phyloP scores from a whole-genome alignment of 108 stramenopile genomes.

The Cyclotella choctawhatcheeana region DNA sequence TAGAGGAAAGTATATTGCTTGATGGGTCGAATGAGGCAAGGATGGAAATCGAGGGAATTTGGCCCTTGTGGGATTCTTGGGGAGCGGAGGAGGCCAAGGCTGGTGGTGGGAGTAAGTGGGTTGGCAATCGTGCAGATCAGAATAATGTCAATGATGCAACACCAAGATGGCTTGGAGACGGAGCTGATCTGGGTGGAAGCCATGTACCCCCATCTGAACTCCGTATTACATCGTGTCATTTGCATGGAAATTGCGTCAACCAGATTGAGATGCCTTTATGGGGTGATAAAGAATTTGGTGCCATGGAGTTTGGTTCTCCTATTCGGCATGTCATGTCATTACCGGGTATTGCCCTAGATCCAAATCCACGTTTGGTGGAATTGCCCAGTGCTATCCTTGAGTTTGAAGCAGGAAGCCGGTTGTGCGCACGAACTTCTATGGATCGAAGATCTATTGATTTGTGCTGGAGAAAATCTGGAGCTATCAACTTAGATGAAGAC shows the following conservation, averaged over 20 bases:
- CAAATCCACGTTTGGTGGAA: neutral
- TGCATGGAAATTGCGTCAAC: slow-evolving; percentile 48
- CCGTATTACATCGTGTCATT: slow-evolving; percentile 67
- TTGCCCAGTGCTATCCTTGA: slow-evolving; percentile 44
- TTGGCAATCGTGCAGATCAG: neutral
- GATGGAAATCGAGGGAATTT: slow-evolving; percentile 71
- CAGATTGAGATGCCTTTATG: slow-evolving; percentile 84
- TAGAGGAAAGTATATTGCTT: slow-evolving; percentile 46
- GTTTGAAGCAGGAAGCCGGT: slow-evolving; percentile 66
- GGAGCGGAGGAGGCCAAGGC: slow-evolving; percentile 34
- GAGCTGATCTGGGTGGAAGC: slow-evolving; percentile 62
- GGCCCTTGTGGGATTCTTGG: slow-evolving; percentile 89
- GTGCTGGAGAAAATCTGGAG: slow-evolving; percentile 71
- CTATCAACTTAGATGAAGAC: slow-evolving; percentile 46
- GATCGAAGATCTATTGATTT: slow-evolving; percentile 60
- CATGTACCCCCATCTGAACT: slow-evolving; percentile 84
- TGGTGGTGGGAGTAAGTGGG: slow-evolving; percentile 9
- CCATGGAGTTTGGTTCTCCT: slow-evolving; percentile 84
- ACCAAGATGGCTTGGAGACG: slow-evolving; percentile 39
- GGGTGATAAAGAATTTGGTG: slow-evolving; percentile 84
- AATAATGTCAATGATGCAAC: neutral
- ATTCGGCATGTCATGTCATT: slow-evolving; percentile 62
- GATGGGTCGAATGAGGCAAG: slow-evolving; percentile 18
- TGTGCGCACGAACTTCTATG: slow-evolving; percentile 59
- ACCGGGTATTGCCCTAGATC: slow-evolving; percentile 11